Conservation (phyloP, 208 protist species). For the Acanthamoeba culbertsoni region DNA sequence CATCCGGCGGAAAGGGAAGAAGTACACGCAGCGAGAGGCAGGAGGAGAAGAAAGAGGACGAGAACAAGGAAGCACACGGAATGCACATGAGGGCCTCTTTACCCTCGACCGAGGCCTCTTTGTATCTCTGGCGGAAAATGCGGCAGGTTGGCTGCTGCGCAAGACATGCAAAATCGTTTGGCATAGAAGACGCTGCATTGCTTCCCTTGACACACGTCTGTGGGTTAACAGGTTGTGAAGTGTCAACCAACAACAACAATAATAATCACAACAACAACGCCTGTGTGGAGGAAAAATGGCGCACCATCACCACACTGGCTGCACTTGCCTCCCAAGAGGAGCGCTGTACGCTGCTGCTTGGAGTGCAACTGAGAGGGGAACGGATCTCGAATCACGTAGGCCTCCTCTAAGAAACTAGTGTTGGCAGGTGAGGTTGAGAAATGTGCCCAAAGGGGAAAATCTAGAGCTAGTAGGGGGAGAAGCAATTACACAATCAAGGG, state of each 20-base stretch:
- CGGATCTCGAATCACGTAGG: slow-evolving; percentile 31
- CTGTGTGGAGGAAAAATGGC: not conserved
- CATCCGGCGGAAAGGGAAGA: no score
- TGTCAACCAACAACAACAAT: not conserved
- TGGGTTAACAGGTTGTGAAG: not conserved
- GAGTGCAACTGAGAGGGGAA: not conserved
- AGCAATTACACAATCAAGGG: not conserved
- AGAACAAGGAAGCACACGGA: no score
- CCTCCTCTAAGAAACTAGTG: slow-evolving; percentile 28
- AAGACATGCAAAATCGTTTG: slow-evolving; percentile 28
- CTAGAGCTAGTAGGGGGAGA: not conserved
- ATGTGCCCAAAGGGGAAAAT: not conserved
- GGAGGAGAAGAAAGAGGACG: no score
- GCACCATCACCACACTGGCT: not conserved
- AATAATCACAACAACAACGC: not conserved
- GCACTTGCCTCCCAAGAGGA: slow-evolving; percentile 27
- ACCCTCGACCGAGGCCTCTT: no score
- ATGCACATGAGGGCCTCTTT: no score
- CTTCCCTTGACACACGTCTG: not conserved
- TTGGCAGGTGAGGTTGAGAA: no score
- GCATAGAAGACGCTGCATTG: slow-evolving; percentile 30
- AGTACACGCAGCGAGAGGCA: no score
- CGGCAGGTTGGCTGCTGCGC: not conserved
- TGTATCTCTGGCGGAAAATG: slow-evolving; percentile 48
- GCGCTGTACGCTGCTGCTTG: not conserved